Evolutionary conservation across 2,329 filamentous ascomycete species (phyloP), one percentile per base, ranked within the genome.

Genomic region (Rhynchosporium agropyri): DNA sequence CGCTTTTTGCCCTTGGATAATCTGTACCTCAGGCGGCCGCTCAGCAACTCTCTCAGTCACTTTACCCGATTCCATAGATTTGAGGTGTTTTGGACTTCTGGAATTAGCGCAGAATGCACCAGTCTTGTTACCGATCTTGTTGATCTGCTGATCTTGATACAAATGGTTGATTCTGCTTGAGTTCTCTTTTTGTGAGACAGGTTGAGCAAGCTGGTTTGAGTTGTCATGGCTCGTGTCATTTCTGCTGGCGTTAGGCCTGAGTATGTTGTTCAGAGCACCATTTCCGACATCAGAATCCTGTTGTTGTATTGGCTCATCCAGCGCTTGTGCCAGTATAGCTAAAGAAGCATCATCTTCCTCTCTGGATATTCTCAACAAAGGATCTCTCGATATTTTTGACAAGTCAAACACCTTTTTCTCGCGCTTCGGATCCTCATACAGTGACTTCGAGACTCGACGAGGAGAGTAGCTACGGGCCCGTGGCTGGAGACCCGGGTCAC

Each of bases 321-420:
- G 49, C 43, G 64, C 69, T 49, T 65, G 54, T 10, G 69, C 69
- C 12, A 73, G 64, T 31, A 58, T 53, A 12, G 60, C 65, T 48
- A 73, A 66, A 28, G 71, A 73, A 15, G 68, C 66, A 7, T 65
- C 45, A 56, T 73, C 71, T 40, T 73, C 67, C 36, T 70, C 66
- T 20, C 64, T 64, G 36, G 71, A 72, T 26, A 72, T 60, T 45
- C 57, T 65, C 7, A 45, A 55, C 12, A 71, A 57, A 20, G 69
- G 70, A 60, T 72, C 67, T 62, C 60, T 67, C 1, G 36, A 28
- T 26, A 49, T 8, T 46, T 60, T 62, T 60, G 57, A 43, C 20
- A 49, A 20, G n/a, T 53, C 53, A 26, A 63, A 28, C 9, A 66
- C 49, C 7, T 60, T 63, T 3, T 20, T 50, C 7, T 54, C 64